Percentiles rank a stretch among this genome's conserved stretches.
Conservation (phyloP, 2,329 filamentous ascomycete genomes). For the Nigrospora oryzae region DNA sequence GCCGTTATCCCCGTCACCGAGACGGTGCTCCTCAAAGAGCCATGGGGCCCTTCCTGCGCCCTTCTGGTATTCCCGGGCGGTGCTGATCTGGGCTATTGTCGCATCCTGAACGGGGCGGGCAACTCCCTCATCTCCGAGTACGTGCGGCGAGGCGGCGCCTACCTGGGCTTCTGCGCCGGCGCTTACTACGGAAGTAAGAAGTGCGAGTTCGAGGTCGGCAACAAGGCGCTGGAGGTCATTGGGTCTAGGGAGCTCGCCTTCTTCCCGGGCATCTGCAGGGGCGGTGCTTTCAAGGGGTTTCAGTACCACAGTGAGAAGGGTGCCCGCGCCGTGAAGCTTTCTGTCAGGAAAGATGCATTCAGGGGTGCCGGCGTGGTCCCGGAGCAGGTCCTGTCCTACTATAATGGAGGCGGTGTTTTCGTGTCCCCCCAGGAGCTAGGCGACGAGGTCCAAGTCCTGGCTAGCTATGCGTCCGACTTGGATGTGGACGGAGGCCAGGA, state of each 20-base stretch:
- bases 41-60: conserved; percentile 81
- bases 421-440: conserved; percentile 55
- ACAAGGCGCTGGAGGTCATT: conserved; percentile 73
- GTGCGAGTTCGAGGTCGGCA: conserved; percentile 90
- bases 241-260: conserved; percentile 80
- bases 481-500: conserved; percentile 68
- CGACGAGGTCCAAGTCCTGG: conserved; percentile 69
- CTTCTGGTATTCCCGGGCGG: conserved; percentile 89
- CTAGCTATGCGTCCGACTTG: conserved; percentile 66
- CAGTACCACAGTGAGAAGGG: conserved; percentile 83
- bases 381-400: conserved; percentile 67
- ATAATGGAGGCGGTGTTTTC: conserved; percentile 92
- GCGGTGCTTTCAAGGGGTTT: conserved; percentile 82
- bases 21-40: conserved; percentile 75
- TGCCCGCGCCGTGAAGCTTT: conserved; percentile 62
- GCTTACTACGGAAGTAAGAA: conserved; percentile 77
- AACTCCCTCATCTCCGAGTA: conserved; percentile 80
- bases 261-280: conserved; percentile 79
- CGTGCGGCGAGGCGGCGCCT: conserved; percentile 76
- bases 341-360: conserved; percentile 54
- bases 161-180: conserved; percentile 88
- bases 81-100: conserved; percentile 88
- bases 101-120: conserved; percentile 76
- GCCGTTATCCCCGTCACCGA: conserved; percentile 82
- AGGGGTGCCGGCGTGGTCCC: conserved; percentile 38